Conservation (phyloP, 805 yeast species). For the Saturnispora sekii region DNA sequence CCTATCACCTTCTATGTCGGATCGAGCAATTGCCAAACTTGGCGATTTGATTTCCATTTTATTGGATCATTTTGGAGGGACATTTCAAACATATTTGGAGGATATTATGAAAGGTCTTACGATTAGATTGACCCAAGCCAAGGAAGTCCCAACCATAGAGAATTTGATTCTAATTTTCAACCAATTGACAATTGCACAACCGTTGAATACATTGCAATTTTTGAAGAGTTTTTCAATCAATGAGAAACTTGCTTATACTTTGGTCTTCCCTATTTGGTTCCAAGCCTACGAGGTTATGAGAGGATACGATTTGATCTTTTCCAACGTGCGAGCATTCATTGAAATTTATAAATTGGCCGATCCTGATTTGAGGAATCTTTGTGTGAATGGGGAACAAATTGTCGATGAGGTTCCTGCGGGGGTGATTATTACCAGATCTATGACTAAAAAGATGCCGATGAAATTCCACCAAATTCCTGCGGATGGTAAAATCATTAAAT, state of each 20-base stretch:
- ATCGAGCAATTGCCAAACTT: constrained; percentile 71
- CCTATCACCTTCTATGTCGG: constrained; percentile 61
- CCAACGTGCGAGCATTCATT: constrained; percentile 60
- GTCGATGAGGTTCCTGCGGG: constrained; percentile 43
- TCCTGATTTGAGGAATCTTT: constrained; percentile 36
- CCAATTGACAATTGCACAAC: constrained; percentile 52
- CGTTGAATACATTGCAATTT: constrained; percentile 54
- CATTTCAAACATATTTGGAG: constrained; percentile 34
- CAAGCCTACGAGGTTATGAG: constrained; percentile 69
- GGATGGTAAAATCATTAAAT: constrained; percentile 59
- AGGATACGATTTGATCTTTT: constrained; percentile 65
- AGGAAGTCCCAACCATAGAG: constrained; percentile 65
- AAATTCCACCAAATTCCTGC: constrained; percentile 58
- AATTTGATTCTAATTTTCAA: constrained; percentile 71
- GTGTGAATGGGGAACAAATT: constrained; percentile 71
- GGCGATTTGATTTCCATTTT: constrained; percentile 38
- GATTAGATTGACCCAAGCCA: constrained; percentile 51
- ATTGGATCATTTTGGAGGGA: constrained; percentile 26
- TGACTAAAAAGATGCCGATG: constrained; percentile 58
- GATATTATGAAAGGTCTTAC: constrained; percentile 71
- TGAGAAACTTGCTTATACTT: constrained; percentile 35
- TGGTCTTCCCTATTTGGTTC: constrained; percentile 73
- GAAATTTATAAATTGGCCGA: constrained; percentile 55
- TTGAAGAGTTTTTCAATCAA: constrained; percentile 33
- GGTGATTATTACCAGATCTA: constrained; percentile 76